These are phyloP conservation scores for Cryptomeria japonica DNA, from an alignment of 75 land plant species.

Conservation along the genomic window DNA sequence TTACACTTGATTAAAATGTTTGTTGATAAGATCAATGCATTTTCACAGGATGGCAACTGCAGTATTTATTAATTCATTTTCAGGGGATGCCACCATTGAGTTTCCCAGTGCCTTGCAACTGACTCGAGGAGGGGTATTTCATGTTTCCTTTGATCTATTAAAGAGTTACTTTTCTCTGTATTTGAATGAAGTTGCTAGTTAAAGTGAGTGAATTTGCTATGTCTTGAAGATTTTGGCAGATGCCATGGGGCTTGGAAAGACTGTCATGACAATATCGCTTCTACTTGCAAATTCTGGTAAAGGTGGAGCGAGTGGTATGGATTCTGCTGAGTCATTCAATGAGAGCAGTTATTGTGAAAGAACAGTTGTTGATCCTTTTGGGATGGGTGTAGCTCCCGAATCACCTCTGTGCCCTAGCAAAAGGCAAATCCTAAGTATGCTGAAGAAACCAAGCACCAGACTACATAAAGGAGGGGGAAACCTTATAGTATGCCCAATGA, in stretches of 20 bases:
- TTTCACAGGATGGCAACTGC: conserved; percentile 52
- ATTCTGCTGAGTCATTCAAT: neutral
- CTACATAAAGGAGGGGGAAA: conserved; percentile 63
- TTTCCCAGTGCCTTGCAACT: conserved; percentile 73
- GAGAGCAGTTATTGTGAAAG: conserved; percentile 1
- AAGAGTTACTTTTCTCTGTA: neutral
- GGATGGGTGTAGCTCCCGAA: neutral
- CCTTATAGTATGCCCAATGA: conserved; percentile 91
- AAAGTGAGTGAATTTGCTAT: neutral
- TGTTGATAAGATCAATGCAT: neutral
- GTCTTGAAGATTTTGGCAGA: conserved; percentile 70
- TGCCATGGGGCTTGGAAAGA: conserved; percentile 95
- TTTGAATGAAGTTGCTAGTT: neutral
- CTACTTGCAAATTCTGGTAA: conserved; percentile 48
- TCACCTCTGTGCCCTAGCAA: neutral
- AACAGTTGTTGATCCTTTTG: neutral
- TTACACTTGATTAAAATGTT: neutral
- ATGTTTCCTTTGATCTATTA: neutral
- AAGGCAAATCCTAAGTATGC: neutral
- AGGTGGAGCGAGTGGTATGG: conserved; percentile 28
- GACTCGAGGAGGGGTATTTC: conserved; percentile 83
- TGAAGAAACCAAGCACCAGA: conserved; percentile 1
- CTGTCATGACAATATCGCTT: conserved; percentile 87
- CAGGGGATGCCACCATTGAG: conserved; percentile 75
- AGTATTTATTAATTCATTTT: conserved; percentile 77